Percentiles rank a stretch among this genome's conserved stretches.
Conservation (phyloP, 2,329 filamentous ascomycete species). For the Ceratocystis colombiana region DNA sequence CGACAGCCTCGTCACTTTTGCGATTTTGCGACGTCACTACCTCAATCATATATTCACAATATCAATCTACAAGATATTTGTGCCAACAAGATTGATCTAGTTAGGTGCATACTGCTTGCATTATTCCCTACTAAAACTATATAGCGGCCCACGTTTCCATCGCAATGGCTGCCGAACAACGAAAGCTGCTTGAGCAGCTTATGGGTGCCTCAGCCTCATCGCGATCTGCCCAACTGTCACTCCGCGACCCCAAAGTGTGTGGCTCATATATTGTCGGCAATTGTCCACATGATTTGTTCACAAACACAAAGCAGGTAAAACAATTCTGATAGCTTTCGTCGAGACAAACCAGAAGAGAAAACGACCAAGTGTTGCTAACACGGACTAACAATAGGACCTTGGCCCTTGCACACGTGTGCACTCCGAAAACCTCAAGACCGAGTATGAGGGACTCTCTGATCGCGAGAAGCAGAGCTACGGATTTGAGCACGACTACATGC, state of each 20-base stretch:
- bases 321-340: neutral
- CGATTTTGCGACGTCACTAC: slow-evolving; percentile 14
- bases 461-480: slow-evolving; percentile 67
- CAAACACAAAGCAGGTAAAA: slow-evolving; percentile 76
- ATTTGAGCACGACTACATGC: slow-evolving; percentile 94
- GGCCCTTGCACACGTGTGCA: slow-evolving; percentile 83
- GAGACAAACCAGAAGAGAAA: neutral
- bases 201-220: slow-evolving; percentile 67
- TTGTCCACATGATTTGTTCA: slow-evolving; percentile 97
- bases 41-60: neutral
- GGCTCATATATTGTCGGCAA: slow-evolving; percentile 87
- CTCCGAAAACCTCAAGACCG: slow-evolving; percentile 74
- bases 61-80: neutral
- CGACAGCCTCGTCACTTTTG: slow-evolving; percentile 2
- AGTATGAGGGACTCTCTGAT: slow-evolving; percentile 68
- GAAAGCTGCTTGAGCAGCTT: slow-evolving; percentile 96
- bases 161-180: slow-evolving; percentile 88
- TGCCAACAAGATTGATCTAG: neutral
- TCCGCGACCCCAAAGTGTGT: slow-evolving; percentile 89
- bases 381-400: slow-evolving; percentile 49
- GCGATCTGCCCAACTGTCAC: slow-evolving; percentile 69
- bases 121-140: neutral
- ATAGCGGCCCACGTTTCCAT: neutral
- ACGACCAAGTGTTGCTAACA: neutral
- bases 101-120: neutral